Percentiles rank a stretch among this genome's conserved stretches.
Conservation (phyloP, 2,329 filamentous ascomycete genomes). For the Cercospora zeae-maydis region DNA sequence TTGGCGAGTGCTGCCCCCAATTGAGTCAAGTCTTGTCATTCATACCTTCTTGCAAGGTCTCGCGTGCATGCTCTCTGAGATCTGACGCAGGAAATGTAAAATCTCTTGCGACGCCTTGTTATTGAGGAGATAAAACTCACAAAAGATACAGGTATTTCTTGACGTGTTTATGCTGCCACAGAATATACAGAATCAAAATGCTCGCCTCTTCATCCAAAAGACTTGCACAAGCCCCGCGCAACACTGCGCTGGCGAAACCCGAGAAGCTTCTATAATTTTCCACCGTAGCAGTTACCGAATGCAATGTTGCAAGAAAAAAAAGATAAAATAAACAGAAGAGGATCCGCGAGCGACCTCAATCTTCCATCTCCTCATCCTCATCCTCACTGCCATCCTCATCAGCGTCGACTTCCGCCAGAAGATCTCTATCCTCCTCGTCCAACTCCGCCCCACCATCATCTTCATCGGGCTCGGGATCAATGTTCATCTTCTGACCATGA, state of each 20-base stretch:
- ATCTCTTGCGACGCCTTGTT: too few species aligned
- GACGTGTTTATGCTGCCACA: neutral
- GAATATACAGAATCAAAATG: neutral
- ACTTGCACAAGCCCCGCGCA: neutral
- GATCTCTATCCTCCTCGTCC: constrained; percentile 39
- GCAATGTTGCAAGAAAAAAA: neutral
- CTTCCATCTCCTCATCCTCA: constrained; percentile 33
- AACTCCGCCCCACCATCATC: constrained; percentile 33
- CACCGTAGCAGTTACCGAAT: neutral
- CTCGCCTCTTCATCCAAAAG: neutral
- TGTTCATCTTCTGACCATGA: constrained; percentile 20
- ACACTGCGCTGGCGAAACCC: neutral
- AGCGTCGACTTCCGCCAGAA: constrained; percentile 38
- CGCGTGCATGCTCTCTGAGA: too few species aligned
- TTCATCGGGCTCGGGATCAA: constrained; percentile 27
- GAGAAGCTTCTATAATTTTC: neutral
- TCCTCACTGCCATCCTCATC: constrained; percentile 39
- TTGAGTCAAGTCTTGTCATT: too few species aligned
- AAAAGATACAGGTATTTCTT: neutral
- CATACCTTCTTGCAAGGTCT: neutral
- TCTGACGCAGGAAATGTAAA: too few species aligned
- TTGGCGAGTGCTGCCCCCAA: neutral
- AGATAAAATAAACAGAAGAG: neutral
- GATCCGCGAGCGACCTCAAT: constrained; percentile 6
- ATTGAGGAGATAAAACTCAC: too few species aligned